phyloP scores from a whole-genome alignment of 2,329 filamentous ascomycete genomes.

The Beauveria asiatica region DNA sequence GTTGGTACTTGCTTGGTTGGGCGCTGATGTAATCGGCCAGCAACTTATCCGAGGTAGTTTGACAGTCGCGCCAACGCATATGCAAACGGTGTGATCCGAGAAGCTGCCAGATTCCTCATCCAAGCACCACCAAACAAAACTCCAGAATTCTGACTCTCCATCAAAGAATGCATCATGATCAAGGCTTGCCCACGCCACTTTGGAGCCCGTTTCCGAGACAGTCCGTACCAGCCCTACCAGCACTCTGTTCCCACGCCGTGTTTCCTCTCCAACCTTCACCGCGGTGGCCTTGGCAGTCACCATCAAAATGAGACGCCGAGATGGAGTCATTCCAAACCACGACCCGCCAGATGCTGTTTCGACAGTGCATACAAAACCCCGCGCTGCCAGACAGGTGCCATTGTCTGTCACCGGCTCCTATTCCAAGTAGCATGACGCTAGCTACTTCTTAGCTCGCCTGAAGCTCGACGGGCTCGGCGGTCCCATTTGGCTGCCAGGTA shows the following conservation, averaged over 20 bases:
- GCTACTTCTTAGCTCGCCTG: not conserved
- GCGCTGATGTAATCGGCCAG: not conserved
- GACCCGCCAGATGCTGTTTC: conserved; percentile 6
- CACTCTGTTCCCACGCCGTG: not conserved
- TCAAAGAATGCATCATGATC: not conserved
- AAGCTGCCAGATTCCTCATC: not conserved
- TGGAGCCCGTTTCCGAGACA: not conserved
- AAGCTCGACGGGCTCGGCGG: not conserved
- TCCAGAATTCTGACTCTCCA: not conserved
- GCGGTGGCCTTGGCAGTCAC: not conserved
- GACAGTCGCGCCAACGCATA: not conserved
- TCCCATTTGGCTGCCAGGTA: not conserved
- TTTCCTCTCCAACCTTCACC: not conserved
- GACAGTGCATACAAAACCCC: not conserved
- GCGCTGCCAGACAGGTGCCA: not conserved
- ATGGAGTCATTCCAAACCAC: conserved; percentile 3
- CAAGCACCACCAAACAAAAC: not conserved
- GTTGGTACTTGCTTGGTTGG: not conserved
- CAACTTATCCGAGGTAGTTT: too few relatives aligned
- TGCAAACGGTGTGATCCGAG: not conserved
- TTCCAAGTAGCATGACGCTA: not conserved
- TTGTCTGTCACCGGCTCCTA: not conserved
- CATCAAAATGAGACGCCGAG: not conserved
- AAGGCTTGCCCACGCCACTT: not conserved
- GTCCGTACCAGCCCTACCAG: not conserved